Evolutionary conservation across 1,139 yeast genomes (phyloP).

Genomic region (Blastobotrys persicus): DNA sequence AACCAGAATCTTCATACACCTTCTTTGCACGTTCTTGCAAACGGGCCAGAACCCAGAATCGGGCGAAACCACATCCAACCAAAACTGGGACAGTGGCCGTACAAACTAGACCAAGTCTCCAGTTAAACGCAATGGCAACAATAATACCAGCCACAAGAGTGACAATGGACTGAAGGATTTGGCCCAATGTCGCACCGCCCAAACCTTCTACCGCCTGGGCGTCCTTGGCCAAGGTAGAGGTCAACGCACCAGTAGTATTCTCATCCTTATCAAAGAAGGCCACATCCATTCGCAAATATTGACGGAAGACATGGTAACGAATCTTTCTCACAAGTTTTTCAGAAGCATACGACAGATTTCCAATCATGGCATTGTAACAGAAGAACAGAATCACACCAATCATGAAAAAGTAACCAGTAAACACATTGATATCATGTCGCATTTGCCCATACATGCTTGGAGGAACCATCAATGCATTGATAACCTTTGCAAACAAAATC

Average conservation of each 20-base stretch:
- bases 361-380: constrained; percentile 34
- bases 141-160: constrained; percentile 69
- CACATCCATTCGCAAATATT: constrained; percentile 66
- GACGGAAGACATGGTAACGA: constrained; percentile 35
- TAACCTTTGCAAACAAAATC: constrained; percentile 40
- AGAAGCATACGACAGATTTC: constrained; percentile 32
- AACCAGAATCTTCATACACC: constrained; percentile 40
- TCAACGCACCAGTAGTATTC: constrained; percentile 66
- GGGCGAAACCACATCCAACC: constrained; percentile 71
- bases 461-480: constrained; percentile 39
- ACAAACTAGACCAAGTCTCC: constrained; percentile 63
- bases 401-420: constrained; percentile 42
- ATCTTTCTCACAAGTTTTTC: constrained; percentile 36
- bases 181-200: constrained; percentile 81
- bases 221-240: constrained; percentile 77
- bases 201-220: constrained; percentile 82
- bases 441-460: constrained; percentile 32
- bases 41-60: constrained; percentile 73
- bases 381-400: constrained; percentile 39
- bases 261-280: constrained; percentile 75
- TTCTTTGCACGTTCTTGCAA: constrained; percentile 52
- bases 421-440: constrained; percentile 38
- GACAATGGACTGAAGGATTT: constrained; percentile 72
- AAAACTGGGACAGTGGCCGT: constrained; percentile 62
- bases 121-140: constrained; percentile 64